Evolutionary conservation across 202 grass and related monocot genomes (phyloP).

Genomic region (Zizania palustris): DNA sequence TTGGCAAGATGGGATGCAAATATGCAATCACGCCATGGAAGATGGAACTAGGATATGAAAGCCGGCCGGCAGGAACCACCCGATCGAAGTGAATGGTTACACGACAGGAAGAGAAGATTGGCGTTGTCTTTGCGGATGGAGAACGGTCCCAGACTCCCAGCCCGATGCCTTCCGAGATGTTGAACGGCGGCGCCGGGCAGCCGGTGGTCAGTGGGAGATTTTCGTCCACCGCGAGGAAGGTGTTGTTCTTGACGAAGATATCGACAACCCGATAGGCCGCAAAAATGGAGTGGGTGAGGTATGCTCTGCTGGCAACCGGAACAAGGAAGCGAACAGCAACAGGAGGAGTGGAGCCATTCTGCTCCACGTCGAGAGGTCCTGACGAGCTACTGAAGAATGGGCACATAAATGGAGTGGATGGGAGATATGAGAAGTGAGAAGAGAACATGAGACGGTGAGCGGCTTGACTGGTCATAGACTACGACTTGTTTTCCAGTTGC

Average conservation of each 20-base stretch:
- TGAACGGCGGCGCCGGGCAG: constrained; percentile 36
- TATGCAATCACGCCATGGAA: too few species aligned
- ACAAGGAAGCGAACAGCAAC: not conserved
- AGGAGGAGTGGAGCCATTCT: constrained; percentile 3
- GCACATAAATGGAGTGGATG: too few species aligned
- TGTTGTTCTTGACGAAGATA: not conserved
- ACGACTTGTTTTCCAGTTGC: too few species aligned
- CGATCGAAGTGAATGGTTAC: not conserved
- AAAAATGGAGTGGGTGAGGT: not conserved
- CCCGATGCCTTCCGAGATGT: not conserved
- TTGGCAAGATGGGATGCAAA: too few species aligned
- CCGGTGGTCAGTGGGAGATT: constrained; percentile 21
- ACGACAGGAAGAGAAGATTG: constrained; percentile 47
- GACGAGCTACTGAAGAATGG: too few species aligned
- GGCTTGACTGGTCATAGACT: too few species aligned
- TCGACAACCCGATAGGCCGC: not conserved
- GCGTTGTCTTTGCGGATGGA: constrained; percentile 22
- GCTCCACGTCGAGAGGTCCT: not conserved
- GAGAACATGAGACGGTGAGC: too few species aligned
- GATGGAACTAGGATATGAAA: not conserved
- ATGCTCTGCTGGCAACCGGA: not conserved
- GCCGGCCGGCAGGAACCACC: not conserved
- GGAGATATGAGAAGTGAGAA: too few species aligned
- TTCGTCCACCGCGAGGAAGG: constrained; percentile 25
- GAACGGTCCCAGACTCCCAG: not conserved